Base-by-base conservation (phyloP, 495 filamentous ascomycete species). In the Filosporella fistucella region DNA sequence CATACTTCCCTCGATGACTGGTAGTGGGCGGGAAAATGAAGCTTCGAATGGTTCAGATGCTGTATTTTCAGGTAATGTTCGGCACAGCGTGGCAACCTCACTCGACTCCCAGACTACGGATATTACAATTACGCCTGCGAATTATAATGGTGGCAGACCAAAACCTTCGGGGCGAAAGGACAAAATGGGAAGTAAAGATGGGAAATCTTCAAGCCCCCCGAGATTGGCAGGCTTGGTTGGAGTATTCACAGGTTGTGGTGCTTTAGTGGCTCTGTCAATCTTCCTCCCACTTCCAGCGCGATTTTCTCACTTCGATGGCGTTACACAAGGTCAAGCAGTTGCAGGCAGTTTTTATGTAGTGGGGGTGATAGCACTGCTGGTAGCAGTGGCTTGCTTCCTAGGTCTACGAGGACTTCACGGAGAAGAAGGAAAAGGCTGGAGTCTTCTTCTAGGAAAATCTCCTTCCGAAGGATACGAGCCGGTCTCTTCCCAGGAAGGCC, bases 231-330 rank as follows among this genome's bases (percentile, higher is more conserved):
- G 93, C 0, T 80, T 90, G 45, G 93, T 99, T 6, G 93, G 93
- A 4, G 65, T 95, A 29, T 95, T 90, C 61, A 94, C 94, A 13
- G 93, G 94, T 3, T 86, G 88, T 58, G 93, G 93, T 47, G 93
- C 93, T 23, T 70, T 99, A 4, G 66, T 99, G 0, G 88, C 94
- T 1, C 69, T 99, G 4, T 59, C 63, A 1, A 54, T 89, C 20
- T 96, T 97, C 59, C 74, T 99, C 12, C 93, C 89, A 13, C 75
- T 99, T 7, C 93, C 94, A 2, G 80, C 88, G 3, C 74, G 74
- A 9, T 90, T 97, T 57, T 70, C 72, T 43, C 73, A 82, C 43
- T 71, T 82, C 23, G 63, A 72, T 5, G 88, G 84, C 18, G 68
- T 81, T 9, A 82, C 79, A 1, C 77, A 85, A 16, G 75, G 74